Evolutionary conservation across 768 basidiomycete genomes (phyloP).

Genomic region (Phanerodontia chrysosporium): DNA sequence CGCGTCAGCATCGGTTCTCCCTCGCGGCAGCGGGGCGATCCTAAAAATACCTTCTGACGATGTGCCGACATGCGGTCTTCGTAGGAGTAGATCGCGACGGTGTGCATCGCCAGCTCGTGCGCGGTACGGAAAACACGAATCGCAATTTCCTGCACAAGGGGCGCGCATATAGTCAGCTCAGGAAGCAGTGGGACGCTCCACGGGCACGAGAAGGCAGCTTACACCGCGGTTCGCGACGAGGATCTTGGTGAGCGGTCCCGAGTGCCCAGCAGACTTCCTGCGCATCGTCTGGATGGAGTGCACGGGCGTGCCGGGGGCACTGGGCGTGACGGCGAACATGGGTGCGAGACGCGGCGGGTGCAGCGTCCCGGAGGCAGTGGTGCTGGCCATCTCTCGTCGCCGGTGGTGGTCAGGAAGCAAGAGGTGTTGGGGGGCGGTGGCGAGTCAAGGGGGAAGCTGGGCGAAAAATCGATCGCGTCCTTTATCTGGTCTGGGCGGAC

Average conservation of each 20-base stretch:
- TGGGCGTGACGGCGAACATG: constrained; percentile 71
- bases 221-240: constrained; percentile 91
- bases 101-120: constrained; percentile 98
- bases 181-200: neutral
- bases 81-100: constrained; percentile 96
- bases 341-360: constrained; percentile 72
- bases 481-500: neutral
- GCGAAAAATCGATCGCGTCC: neutral
- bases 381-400: constrained; percentile 12
- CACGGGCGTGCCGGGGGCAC: constrained; percentile 78
- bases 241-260: constrained; percentile 86
- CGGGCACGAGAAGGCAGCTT: constrained; percentile 26
- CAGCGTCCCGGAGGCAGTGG: constrained; percentile 28
- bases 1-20: neutral
- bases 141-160: constrained; percentile 83
- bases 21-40: neutral
- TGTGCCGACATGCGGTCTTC: constrained; percentile 97
- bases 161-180: neutral
- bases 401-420: neutral
- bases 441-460: neutral
- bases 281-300: constrained; percentile 91
- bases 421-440: neutral
- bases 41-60: constrained; percentile 79
- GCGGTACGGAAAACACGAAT: constrained; percentile 98
- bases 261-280: constrained; percentile 85